These are phyloP conservation scores for Corynespora cassiicola DNA, from an alignment of 2,329 filamentous ascomycete species.

Conservation along the genomic window DNA sequence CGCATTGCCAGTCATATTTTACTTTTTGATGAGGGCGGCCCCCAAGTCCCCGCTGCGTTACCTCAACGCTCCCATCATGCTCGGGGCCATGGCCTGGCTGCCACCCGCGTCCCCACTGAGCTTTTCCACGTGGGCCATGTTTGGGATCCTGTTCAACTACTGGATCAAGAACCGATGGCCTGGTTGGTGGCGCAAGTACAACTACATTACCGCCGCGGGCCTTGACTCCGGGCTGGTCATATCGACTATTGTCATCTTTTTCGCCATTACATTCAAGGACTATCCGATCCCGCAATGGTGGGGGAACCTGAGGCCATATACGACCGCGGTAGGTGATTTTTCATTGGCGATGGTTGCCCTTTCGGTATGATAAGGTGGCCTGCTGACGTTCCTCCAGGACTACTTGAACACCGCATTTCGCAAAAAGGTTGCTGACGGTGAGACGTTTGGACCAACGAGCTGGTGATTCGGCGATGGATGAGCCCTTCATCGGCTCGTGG, in stretches of 20 bases:
- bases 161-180: conserved; percentile 69
- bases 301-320: conserved; percentile 59
- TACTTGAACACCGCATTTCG: conserved; percentile 24
- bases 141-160: conserved; percentile 73
- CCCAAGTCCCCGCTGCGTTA: conserved; percentile 69
- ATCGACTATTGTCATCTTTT: conserved; percentile 73
- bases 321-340: conserved; percentile 47
- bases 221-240: conserved; percentile 73
- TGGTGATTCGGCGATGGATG: conserved; percentile 51
- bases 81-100: conserved; percentile 26
- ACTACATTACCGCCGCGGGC: conserved; percentile 76
- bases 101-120: conserved; percentile 75
- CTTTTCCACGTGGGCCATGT: conserved; percentile 73
- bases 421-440: conserved; percentile 26
- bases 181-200: conserved; percentile 80
- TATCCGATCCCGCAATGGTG: conserved; percentile 67
- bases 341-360: no score
- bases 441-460: conserved; percentile 55
- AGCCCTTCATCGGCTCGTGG: no score
- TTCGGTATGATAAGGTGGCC: no score
- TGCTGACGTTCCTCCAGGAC: conserved; percentile 40
- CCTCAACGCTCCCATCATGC: conserved; percentile 68
- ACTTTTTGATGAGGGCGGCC: conserved; percentile 64
- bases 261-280: conserved; percentile 68
- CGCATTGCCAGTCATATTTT: conserved; percentile 68